A percentile compares a stretch with the other conserved stretches of the same genome.
These are phyloP conservation scores for Ascochyta clinopodiicola DNA, from an alignment of 2,329 filamentous ascomycete species.

Conservation along the genomic window DNA sequence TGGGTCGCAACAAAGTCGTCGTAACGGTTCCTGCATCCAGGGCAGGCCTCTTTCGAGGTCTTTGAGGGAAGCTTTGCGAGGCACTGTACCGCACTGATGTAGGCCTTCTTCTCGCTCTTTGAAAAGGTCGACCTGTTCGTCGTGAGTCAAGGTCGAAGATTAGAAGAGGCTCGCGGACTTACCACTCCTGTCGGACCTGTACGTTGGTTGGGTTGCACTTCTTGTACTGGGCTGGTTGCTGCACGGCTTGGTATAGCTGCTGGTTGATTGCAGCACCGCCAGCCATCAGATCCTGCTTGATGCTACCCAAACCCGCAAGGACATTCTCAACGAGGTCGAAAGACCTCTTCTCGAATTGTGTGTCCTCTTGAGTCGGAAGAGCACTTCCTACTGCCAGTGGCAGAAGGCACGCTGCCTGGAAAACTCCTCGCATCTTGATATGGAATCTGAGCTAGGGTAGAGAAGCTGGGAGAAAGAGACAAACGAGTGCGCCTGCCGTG, in stretches of 20 bases:
- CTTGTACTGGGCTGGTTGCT: slow-evolving; percentile 27
- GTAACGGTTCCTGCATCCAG: slow-evolving; percentile 43
- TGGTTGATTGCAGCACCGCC: slow-evolving; percentile 35
- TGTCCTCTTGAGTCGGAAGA: background rate
- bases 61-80: slow-evolving; percentile 36
- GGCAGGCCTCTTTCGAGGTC: slow-evolving; percentile 27
- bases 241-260: slow-evolving; percentile 33
- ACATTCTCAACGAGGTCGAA: slow-evolving; percentile 6
- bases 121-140: slow-evolving; percentile 6
- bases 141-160: background rate
- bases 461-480: too few species aligned
- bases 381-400: slow-evolving; percentile 3
- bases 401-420: slow-evolving; percentile 4
- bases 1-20: slow-evolving; percentile 49
- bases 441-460: too few species aligned
- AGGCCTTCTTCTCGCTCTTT: slow-evolving; percentile 39
- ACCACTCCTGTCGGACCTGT: slow-evolving; percentile 55
- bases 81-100: slow-evolving; percentile 48
- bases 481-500: too few species aligned
- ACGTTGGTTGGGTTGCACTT: slow-evolving; percentile 50
- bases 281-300: slow-evolving; percentile 30
- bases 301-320: slow-evolving; percentile 5
- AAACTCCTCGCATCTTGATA: background rate
- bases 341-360: background rate
- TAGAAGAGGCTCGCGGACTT: background rate